Percentiles rank a stretch among this genome's conserved stretches.
phyloP scores from a whole-genome alignment of 768 basidiomycete species.

The Tricholoma terreum region DNA sequence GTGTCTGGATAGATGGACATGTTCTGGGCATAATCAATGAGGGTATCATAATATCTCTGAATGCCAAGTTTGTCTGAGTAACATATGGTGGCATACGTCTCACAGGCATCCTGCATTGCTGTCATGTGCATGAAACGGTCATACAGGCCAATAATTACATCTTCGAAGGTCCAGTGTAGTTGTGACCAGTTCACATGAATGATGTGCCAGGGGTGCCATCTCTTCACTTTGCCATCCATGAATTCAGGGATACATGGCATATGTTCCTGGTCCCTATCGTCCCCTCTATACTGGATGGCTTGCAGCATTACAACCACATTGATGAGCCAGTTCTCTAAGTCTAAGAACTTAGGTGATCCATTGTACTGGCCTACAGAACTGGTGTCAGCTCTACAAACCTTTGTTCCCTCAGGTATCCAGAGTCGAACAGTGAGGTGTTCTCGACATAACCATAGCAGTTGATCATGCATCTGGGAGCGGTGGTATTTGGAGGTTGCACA shows the following conservation, averaged over 20 bases:
- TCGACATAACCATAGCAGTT: not conserved
- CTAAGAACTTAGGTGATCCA: not conserved
- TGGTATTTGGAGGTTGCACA: not conserved
- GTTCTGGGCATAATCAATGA: constrained; percentile 3
- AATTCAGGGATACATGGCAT: not conserved
- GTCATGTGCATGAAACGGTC: not conserved
- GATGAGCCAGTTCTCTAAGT: too few species aligned
- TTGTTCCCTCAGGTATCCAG: not conserved
- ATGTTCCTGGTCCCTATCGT: not conserved
- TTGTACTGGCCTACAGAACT: not conserved
- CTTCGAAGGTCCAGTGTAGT: not conserved
- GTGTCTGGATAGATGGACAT: constrained; percentile 13
- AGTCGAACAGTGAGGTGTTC: not conserved
- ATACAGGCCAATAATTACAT: not conserved
- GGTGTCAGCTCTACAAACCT: not conserved
- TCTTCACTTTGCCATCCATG: not conserved
- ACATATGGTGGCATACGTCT: not conserved
- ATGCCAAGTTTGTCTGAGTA: not conserved
- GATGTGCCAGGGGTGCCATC: too few species aligned
- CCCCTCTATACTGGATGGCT: not conserved
- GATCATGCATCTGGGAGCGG: not conserved
- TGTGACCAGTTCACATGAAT: not conserved
- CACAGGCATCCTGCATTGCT: not conserved
- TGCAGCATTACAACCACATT: not conserved
- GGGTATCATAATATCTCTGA: constrained; percentile 9